A percentile compares a stretch with the other conserved stretches of the same genome.
These are phyloP conservation scores for Coemansia sp. DNA, from an alignment of 192 early-diverging fungal genomes.

Conservation along the genomic window DNA sequence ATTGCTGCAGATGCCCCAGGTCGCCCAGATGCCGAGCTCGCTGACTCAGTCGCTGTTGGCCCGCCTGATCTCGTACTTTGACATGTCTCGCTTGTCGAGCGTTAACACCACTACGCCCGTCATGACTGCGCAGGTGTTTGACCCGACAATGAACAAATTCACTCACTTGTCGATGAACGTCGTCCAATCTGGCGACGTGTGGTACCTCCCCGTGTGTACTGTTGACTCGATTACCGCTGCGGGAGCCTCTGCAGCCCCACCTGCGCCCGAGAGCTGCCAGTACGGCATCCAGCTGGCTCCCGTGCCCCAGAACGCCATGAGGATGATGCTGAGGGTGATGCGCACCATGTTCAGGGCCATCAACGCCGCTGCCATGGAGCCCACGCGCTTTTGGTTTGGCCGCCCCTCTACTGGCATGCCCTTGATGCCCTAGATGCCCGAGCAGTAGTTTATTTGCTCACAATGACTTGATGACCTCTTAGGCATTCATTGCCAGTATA, in stretches of 20 bases:
- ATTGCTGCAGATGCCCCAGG: neutral
- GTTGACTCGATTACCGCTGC: conserved; percentile 18
- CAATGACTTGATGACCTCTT: neutral
- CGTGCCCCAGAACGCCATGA: conserved; percentile 11
- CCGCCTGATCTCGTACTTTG: conserved; percentile 24
- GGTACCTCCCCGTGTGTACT: conserved; percentile 38
- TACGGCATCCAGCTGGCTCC: conserved; percentile 29
- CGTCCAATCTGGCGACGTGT: conserved; percentile 15
- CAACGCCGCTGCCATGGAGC: neutral
- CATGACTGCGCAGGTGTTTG: conserved; percentile 19
- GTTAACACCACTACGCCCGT: conserved; percentile 14
- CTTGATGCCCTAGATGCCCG: neutral
- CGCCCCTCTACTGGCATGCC: neutral
- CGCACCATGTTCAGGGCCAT: neutral
- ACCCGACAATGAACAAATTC: conserved; percentile 30
- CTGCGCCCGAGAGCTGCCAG: conserved; percentile 11
- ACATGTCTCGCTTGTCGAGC: conserved; percentile 19
- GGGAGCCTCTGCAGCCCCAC: neutral
- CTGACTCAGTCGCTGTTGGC: conserved; percentile 7
- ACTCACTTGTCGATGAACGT: conserved; percentile 17
- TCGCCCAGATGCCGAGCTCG: neutral
- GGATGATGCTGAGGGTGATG: neutral
- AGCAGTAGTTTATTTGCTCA: neutral
- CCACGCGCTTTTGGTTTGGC: neutral
- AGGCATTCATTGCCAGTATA: neutral